Evolutionary conservation across 768 basidiomycete genomes (phyloP).

Genomic region (Kwoniella dendrophila): DNA sequence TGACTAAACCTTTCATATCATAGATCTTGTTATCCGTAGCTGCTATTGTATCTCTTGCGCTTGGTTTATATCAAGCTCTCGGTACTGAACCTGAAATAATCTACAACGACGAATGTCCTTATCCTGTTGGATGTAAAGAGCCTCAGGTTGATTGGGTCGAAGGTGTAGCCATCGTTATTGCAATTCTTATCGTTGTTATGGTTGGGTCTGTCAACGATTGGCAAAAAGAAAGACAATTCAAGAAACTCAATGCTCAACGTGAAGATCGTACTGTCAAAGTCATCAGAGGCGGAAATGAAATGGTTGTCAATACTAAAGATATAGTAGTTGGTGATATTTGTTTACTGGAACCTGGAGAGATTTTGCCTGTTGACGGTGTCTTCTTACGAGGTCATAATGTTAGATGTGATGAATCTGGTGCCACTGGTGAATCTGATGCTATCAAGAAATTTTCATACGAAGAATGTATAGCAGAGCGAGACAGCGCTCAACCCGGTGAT

Average conservation of each 20-base stretch:
- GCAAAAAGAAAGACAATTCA: slow-evolving; percentile 98
- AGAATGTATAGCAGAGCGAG: slow-evolving; percentile 66
- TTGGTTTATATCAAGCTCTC: slow-evolving; percentile 93
- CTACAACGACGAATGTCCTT: slow-evolving; percentile 47
- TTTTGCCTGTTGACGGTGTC: slow-evolving; percentile 93
- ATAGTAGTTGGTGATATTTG: slow-evolving; percentile 93
- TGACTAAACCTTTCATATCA: background rate
- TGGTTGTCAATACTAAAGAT: slow-evolving; percentile 73
- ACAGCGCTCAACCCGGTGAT: slow-evolving; percentile 52
- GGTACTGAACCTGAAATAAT: slow-evolving; percentile 66
- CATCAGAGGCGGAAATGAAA: slow-evolving; percentile 70
- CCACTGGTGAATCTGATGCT: slow-evolving; percentile 94
- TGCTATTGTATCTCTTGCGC: slow-evolving; percentile 86
- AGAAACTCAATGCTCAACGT: slow-evolving; percentile 86
- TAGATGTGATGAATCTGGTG: slow-evolving; percentile 92
- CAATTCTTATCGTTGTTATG: slow-evolving; percentile 62
- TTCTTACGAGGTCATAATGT: slow-evolving; percentile 91
- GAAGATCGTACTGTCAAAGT: slow-evolving; percentile 89
- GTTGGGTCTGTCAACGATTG: slow-evolving; percentile 97
- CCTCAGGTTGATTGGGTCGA: slow-evolving; percentile 97
- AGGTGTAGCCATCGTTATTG: slow-evolving; percentile 63
- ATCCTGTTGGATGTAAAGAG: slow-evolving; percentile 57
- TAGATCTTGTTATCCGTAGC: slow-evolving; percentile 88
- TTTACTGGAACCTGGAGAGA: slow-evolving; percentile 89
- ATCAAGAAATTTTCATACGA: slow-evolving; percentile 83